Base-by-base conservation (phyloP, 345 rosid species). In the Punica granatum region DNA sequence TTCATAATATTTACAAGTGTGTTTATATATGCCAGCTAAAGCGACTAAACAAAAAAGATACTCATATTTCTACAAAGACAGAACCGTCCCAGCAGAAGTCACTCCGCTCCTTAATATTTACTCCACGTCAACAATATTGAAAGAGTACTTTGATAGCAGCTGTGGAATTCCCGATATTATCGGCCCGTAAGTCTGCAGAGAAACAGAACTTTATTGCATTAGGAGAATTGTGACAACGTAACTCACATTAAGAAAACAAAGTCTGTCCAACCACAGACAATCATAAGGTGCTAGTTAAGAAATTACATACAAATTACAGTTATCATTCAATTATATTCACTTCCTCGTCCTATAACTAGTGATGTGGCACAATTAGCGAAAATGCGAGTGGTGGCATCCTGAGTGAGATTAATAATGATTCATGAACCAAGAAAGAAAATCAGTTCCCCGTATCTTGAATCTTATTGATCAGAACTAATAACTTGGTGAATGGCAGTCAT, bases 151-250 rank as follows among this genome's bases (percentile, higher is more conserved):
- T 0, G 97, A 90, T 28, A 92, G 83, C 80, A 90, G 81, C 75
- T 81, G 88, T 1, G 98, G 98, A 31, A 88, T 81, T 75, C 85
- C 84, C 31, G 93, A 71, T 73, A 92, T 90, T 71, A 88, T 59
- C 0, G 81, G 84, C 63, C 95, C 98, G 61, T 92, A 86, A 64
- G 92, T 88, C 96, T 90, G 76, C 78, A 84, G 64, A 59, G 65
- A 11, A 33, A 23, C 58, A 62, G 13, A 56, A 64, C 28, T 14
- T 2, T 21, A 67, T 44, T 37, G 31, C 35, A 12, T 63, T 25
- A 62, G 33, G 33, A 15, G 4, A 28, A 28, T 11, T 10, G 60
- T 25, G 32, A 25, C 9, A 12, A 25, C 14, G 23, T 1, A 26
- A 4, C 58, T 51, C 23, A 5, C 12, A 18, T 1, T 51, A 23